These are phyloP conservation scores for Schizonepeta tenuifolia DNA, from an alignment of 257 asterid species.

Conservation along the genomic window DNA sequence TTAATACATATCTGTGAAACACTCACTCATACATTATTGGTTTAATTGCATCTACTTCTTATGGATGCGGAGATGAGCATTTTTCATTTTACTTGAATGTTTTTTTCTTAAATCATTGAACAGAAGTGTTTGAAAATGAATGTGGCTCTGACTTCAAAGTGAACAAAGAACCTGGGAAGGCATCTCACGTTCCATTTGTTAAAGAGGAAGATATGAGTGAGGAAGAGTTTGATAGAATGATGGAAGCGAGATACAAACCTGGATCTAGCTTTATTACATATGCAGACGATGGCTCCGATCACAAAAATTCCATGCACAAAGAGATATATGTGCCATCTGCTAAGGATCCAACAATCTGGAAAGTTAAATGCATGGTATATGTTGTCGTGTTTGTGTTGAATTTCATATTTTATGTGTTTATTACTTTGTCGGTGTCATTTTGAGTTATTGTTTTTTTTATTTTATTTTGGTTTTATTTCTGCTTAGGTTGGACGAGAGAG, in stretches of 20 bases:
- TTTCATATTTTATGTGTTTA: neutral
- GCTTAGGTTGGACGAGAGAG: conserved; percentile 89
- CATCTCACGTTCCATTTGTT: conserved; percentile 41
- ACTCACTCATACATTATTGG: neutral
- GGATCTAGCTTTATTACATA: conserved; percentile 68
- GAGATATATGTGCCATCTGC: conserved; percentile 47
- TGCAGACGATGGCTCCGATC: conserved; percentile 69
- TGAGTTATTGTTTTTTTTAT: conserved; percentile 29
- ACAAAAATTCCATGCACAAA: conserved; percentile 44
- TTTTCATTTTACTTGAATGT: neutral
- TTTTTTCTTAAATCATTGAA: conserved; percentile 16
- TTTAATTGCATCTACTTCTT: conserved; percentile 12
- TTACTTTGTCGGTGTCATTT: neutral
- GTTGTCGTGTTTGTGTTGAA: conserved; percentile 15
- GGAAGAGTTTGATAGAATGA: conserved; percentile 72
- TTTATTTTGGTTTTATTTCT: conserved; percentile 31
- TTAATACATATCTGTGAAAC: neutral
- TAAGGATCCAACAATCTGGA: conserved; percentile 77
- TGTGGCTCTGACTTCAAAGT: conserved; percentile 34
- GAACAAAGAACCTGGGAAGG: conserved; percentile 50
- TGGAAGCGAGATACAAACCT: conserved; percentile 71
- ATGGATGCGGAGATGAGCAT: neutral
- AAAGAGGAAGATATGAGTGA: conserved; percentile 83
- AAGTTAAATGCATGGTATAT: conserved; percentile 94
- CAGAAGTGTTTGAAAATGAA: conserved; percentile 64